Conservation (phyloP, 163 green algal genomes). For the Prototheca cutis region DNA sequence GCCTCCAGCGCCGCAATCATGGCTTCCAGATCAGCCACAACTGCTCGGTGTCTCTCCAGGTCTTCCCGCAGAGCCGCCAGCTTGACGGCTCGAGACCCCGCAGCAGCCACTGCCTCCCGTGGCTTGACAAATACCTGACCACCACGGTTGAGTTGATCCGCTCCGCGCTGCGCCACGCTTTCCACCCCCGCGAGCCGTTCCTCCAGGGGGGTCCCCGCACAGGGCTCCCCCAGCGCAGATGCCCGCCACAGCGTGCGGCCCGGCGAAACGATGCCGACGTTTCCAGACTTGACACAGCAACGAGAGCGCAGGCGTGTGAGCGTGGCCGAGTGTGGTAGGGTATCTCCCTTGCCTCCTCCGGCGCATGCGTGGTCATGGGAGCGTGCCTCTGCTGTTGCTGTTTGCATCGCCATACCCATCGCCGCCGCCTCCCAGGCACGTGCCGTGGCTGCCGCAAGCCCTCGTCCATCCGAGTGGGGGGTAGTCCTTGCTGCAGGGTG, state of each 20-base stretch:
- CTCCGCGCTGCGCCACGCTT: not conserved
- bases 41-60: constrained; percentile 15
- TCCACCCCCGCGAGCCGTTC: not conserved
- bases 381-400: too few relatives aligned
- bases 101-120: not conserved
- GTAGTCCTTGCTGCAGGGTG: too few relatives aligned
- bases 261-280: not conserved
- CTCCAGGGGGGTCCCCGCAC: constrained; percentile 6
- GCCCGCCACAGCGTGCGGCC: not conserved
- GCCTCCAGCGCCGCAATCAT: constrained; percentile 10
- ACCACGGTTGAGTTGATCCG: not conserved
- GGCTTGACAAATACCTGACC: not conserved
- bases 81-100: constrained; percentile 7
- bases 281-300: too few relatives aligned
- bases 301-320: too few relatives aligned
- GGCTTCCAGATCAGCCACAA: not conserved
- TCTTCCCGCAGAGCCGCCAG: constrained; percentile 24
- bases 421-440: too few relatives aligned
- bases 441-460: too few relatives aligned
- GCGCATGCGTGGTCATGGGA: too few relatives aligned
- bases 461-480: too few relatives aligned
- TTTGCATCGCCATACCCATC: too few relatives aligned
- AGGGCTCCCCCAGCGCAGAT: constrained; percentile 1
- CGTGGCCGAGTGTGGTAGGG: too few relatives aligned
- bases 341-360: too few relatives aligned